Percentiles rank a stretch among this genome's conserved stretches.
These are phyloP conservation scores for Macrolepiota dolichaula DNA, from an alignment of 768 basidiomycete species.

Conservation along the genomic window DNA sequence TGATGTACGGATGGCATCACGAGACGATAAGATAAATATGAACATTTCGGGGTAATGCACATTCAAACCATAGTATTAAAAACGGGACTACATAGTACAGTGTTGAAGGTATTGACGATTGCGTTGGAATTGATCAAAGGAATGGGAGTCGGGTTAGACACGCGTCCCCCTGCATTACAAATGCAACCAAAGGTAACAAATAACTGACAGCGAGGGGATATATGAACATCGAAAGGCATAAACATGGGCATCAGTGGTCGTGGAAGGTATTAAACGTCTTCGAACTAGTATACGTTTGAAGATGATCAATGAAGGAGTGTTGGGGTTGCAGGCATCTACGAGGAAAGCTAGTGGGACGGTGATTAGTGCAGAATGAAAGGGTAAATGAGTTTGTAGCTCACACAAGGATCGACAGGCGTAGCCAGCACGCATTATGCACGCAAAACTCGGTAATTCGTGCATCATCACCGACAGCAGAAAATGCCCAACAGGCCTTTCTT, in stretches of 20 bases:
- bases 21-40: background rate
- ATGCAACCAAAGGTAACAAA: constrained; percentile 1
- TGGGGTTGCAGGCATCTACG: constrained; percentile 6
- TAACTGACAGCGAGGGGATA: constrained; percentile 8
- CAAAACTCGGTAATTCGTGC: background rate
- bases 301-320: background rate
- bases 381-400: background rate
- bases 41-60: background rate
- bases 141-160: constrained; percentile 18
- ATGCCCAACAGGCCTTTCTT: constrained; percentile 60
- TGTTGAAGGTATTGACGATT: constrained; percentile 13
- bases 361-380: background rate
- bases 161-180: background rate
- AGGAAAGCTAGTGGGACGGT: constrained; percentile 3
- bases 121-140: constrained; percentile 14
- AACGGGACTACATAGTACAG: constrained; percentile 23
- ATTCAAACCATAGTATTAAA: constrained; percentile 8
- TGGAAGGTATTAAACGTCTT: constrained; percentile 4
- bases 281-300: constrained; percentile 1
- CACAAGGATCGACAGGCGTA: constrained; percentile 17
- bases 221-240: constrained; percentile 9
- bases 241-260: constrained; percentile 5
- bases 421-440: constrained; percentile 25
- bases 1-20: background rate
- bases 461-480: constrained; percentile 67